These are phyloP conservation scores for Cladophialophora exuberans DNA, from an alignment of 2,329 filamentous ascomycete genomes.

Conservation along the genomic window DNA sequence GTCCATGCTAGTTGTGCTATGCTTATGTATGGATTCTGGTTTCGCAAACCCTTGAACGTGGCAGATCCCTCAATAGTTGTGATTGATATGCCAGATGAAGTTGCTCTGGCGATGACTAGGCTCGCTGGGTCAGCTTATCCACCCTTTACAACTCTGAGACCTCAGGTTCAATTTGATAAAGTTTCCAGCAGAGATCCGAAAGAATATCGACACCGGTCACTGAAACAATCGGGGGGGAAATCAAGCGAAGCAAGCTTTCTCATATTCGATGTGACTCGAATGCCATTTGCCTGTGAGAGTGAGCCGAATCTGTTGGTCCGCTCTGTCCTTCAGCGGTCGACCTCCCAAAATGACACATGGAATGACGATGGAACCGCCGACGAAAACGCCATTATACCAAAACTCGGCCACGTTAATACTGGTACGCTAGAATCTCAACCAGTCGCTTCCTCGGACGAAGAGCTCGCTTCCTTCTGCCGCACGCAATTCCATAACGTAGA, in stretches of 20 bases:
- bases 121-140: neutral
- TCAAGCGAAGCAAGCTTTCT: neutral
- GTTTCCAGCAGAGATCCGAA: neutral
- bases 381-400: neutral
- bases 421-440: neutral
- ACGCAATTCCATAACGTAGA: neutral
- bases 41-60: neutral
- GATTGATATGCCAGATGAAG: neutral
- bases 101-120: neutral
- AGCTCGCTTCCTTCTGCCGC: neutral
- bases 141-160: neutral
- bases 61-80: neutral
- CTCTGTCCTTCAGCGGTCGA: neutral
- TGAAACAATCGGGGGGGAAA: neutral
- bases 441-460: neutral
- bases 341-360: neutral
- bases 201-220: neutral
- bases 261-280: neutral
- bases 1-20: slow-evolving; percentile 3
- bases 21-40: slow-evolving; percentile 9
- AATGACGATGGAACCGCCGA: neutral
- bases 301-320: neutral
- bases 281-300: neutral
- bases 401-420: neutral
- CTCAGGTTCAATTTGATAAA: neutral